A percentile compares a stretch with the other conserved stretches of the same genome.
Conservation (phyloP, 176 grass and related monocot genomes). For the Oryza brachyantha region DNA sequence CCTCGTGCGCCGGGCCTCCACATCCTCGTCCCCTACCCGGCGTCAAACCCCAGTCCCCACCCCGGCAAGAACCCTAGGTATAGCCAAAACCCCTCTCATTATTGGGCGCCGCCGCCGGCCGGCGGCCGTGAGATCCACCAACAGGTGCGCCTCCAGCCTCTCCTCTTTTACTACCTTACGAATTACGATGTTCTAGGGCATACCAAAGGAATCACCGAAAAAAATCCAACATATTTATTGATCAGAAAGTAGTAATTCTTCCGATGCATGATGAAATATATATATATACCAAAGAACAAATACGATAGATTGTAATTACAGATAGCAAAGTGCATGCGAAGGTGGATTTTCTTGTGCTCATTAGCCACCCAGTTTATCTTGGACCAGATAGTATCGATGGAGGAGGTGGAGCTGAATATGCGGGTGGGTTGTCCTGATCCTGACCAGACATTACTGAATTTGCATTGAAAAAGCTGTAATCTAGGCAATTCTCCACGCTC, state of each 20-base stretch:
- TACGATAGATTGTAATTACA: conserved; percentile 6
- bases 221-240: background rate
- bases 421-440: background rate
- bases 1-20: no score
- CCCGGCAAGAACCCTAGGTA: no score
- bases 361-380: conserved; percentile 13
- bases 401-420: conserved; percentile 29
- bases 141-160: no score
- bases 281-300: background rate
- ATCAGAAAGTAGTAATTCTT: background rate
- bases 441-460: conserved; percentile 23
- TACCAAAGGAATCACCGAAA: no score
- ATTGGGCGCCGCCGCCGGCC: no score
- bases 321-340: background rate
- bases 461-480: conserved; percentile 7
- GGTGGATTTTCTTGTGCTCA: background rate
- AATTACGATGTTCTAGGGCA: no score
- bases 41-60: no score
- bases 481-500: conserved; percentile 15
- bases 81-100: no score
- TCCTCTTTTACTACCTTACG: no score
- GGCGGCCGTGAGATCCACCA: no score
- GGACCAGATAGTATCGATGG: conserved; percentile 43
- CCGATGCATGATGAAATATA: background rate
- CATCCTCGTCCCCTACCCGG: no score